Evolutionary conservation across 192 early-diverging fungal genomes (phyloP).

Genomic region (Backusella westeae): DNA sequence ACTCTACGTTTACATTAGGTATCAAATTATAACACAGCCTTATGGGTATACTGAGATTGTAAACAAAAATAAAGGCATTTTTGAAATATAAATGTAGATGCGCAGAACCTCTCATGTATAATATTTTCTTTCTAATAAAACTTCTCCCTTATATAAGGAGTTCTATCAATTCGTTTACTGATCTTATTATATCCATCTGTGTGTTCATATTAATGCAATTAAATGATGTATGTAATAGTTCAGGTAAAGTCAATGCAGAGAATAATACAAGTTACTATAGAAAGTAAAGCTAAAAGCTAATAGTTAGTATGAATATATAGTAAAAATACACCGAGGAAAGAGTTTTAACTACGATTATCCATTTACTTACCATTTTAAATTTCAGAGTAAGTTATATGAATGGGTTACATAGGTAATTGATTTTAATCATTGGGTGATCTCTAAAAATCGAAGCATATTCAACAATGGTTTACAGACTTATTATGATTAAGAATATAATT

Average conservation of each 20-base stretch:
- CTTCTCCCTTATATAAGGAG: background rate
- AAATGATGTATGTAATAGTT: background rate
- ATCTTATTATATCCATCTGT: background rate
- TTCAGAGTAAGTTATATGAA: too few relatives aligned
- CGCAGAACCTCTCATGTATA: background rate
- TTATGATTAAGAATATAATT: background rate
- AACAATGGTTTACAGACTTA: background rate
- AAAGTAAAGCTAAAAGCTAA: background rate
- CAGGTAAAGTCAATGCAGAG: background rate
- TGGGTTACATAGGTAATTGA: background rate
- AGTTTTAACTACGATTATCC: background rate
- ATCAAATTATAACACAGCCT: background rate
- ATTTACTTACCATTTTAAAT: background rate
- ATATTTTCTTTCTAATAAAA: background rate
- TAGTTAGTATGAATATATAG: background rate
- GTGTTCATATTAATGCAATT: background rate
- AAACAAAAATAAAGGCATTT: background rate
- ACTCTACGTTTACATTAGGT: background rate
- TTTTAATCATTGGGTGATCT: background rate
- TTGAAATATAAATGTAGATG: background rate
- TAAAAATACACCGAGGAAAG: background rate
- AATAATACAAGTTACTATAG: background rate
- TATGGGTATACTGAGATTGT: background rate
- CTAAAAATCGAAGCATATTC: background rate
- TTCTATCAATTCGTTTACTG: background rate